Evolutionary conservation across 805 yeast species (phyloP).

Genomic region (Starmerella scarabaei): DNA sequence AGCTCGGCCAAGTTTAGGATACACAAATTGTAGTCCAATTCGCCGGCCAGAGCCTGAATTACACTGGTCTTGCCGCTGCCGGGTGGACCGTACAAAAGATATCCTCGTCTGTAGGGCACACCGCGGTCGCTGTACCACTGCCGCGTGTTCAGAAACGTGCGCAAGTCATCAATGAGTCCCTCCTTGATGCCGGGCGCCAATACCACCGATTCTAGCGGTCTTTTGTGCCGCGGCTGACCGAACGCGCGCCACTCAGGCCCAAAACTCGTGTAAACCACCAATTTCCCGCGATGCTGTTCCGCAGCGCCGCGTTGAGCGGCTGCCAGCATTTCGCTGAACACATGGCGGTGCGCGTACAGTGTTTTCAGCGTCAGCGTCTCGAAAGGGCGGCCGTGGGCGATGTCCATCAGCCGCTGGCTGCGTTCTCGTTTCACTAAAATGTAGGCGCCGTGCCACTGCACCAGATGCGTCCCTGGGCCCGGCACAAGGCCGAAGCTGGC

Average conservation of each 20-base stretch:
- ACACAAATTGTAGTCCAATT: constrained; percentile 88
- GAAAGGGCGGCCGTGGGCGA: constrained; percentile 84
- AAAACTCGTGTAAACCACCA: constrained; percentile 87
- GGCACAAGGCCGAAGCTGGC: constrained; percentile 88
- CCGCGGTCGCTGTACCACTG: constrained; percentile 92
- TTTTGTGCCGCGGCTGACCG: constrained; percentile 85
- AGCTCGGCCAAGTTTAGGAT: constrained; percentile 81
- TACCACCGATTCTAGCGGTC: constrained; percentile 74
- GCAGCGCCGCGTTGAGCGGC: constrained; percentile 82
- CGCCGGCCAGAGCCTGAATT: constrained; percentile 94
- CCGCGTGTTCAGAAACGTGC: constrained; percentile 66
- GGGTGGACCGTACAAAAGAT: constrained; percentile 89
- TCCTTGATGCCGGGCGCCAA: constrained; percentile 66
- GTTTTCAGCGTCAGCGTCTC: constrained; percentile 95
- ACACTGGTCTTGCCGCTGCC: constrained; percentile 95
- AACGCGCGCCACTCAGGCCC: constrained; percentile 99
- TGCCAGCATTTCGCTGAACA: constrained; percentile 55
- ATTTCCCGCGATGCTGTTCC: constrained; percentile 76
- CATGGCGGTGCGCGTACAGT: constrained; percentile 59
- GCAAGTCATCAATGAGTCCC: constrained; percentile 52
- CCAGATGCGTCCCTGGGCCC: constrained; percentile 91
- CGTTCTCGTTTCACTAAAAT: constrained; percentile 83
- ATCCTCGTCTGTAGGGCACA: constrained; percentile 95
- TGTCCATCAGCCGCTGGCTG: constrained; percentile 74
- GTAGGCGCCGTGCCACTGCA: constrained; percentile 73